These are phyloP conservation scores for Fraxinus baroniana DNA, from an alignment of 305 asterid genomes.

Conservation along the genomic window DNA sequence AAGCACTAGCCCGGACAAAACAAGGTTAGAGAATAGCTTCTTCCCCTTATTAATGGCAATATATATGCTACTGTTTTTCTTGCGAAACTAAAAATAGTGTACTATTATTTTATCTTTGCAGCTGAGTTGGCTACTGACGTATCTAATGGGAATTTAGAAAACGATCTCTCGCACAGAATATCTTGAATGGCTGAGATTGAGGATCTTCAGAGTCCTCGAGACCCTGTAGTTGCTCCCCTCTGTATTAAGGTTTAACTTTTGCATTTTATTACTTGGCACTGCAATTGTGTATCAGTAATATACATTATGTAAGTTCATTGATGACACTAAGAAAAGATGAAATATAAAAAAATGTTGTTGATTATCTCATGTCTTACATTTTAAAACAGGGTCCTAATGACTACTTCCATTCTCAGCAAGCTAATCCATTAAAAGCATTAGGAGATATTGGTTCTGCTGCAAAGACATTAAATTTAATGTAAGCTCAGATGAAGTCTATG, in stretches of 20 bases:
- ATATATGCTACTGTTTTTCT: too few relatives aligned
- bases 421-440: conserved; percentile 70
- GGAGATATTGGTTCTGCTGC: conserved; percentile 65
- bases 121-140: too few relatives aligned
- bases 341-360: background rate
- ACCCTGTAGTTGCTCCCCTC: conserved; percentile 87
- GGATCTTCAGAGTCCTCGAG: conserved; percentile 90
- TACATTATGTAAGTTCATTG: background rate
- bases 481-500: conserved; percentile 63
- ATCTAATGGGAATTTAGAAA: too few relatives aligned
- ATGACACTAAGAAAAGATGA: background rate
- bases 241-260: conserved; percentile 69
- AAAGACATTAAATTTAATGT: conserved; percentile 47
- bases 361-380: conserved; percentile 30
- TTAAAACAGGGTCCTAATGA: conserved; percentile 89
- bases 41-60: too few relatives aligned
- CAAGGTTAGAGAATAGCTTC: too few relatives aligned
- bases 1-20: too few relatives aligned
- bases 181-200: conserved; percentile 2
- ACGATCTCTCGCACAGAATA: too few relatives aligned
- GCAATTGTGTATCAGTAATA: conserved; percentile 15
- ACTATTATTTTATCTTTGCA: too few relatives aligned
- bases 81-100: too few relatives aligned
- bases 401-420: conserved; percentile 93
- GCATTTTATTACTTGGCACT: background rate